These are phyloP conservation scores for Huntiella bhutanensis DNA, from an alignment of 2,329 filamentous ascomycete genomes.

Conservation along the genomic window DNA sequence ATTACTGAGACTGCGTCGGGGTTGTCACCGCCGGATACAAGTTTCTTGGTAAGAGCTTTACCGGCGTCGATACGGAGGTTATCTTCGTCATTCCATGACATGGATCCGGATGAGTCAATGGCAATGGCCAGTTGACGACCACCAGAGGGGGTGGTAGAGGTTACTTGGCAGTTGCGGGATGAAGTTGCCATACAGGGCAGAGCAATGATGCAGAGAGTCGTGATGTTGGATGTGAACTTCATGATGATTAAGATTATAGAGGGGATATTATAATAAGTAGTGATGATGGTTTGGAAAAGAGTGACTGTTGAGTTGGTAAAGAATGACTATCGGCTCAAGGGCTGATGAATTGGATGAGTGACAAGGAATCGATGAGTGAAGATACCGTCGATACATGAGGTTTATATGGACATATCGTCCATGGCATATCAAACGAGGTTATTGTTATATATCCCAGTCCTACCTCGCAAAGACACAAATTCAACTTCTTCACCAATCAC, in stretches of 20 bases:
- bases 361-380: neutral
- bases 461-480: too few relatives aligned
- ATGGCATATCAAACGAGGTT: too few relatives aligned
- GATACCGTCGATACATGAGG: too few relatives aligned
- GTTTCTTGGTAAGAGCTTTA: slow-evolving; percentile 11
- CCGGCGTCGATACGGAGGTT: slow-evolving; percentile 12
- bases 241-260: neutral
- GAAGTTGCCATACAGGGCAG: neutral
- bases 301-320: neutral
- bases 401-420: too few relatives aligned
- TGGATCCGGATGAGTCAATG: slow-evolving; percentile 14
- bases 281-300: neutral
- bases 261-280: neutral
- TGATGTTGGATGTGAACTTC: neutral
- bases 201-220: neutral
- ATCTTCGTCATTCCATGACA: slow-evolving; percentile 12
- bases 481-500: too few relatives aligned
- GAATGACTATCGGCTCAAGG: neutral
- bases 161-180: neutral
- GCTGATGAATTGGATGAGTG: neutral
- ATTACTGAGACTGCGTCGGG: slow-evolving; percentile 13
- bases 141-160: slow-evolving; percentile 10
- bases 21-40: slow-evolving; percentile 11
- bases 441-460: too few relatives aligned
- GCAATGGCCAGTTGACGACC: slow-evolving; percentile 13